A percentile compares a stretch with the other conserved stretches of the same genome.
These are phyloP conservation scores for Osmanthus fragrans DNA, from an alignment of 257 asterid genomes.

Conservation along the genomic window DNA sequence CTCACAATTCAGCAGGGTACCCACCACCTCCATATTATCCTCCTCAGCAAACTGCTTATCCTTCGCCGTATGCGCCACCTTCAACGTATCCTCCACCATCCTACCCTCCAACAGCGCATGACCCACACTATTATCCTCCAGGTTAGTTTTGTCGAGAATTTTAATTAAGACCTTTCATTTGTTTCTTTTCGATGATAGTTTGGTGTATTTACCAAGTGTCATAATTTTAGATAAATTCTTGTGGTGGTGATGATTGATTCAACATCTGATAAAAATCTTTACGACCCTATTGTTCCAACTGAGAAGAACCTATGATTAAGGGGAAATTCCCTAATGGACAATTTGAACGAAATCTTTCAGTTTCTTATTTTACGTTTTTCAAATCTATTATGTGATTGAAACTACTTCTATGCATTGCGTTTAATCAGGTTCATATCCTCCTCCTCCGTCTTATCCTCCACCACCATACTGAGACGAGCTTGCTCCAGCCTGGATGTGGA, in stretches of 20 bases:
- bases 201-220: neutral
- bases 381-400: neutral
- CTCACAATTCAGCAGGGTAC: slow-evolving; percentile 32
- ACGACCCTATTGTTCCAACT: neutral
- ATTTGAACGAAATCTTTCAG: too few species aligned
- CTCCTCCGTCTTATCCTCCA: slow-evolving; percentile 18
- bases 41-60: slow-evolving; percentile 31
- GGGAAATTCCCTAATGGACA: neutral
- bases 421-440: slow-evolving; percentile 39
- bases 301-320: neutral
- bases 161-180: neutral
- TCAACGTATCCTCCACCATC: slow-evolving; percentile 33
- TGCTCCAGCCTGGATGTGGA: neutral
- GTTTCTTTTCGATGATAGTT: neutral
- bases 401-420: slow-evolving; percentile 3
- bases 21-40: slow-evolving; percentile 31
- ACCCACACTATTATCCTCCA: slow-evolving; percentile 37
- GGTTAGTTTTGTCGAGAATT: slow-evolving; percentile 24
- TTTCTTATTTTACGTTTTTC: neutral
- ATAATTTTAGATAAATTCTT: neutral
- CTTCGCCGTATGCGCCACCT: slow-evolving; percentile 31
- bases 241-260: neutral
- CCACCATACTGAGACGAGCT: slow-evolving; percentile 34
- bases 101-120: slow-evolving; percentile 35
- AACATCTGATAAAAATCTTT: neutral